Conservation (phyloP, 495 filamentous ascomycete genomes). For the Hypoxylon lenormandii region DNA sequence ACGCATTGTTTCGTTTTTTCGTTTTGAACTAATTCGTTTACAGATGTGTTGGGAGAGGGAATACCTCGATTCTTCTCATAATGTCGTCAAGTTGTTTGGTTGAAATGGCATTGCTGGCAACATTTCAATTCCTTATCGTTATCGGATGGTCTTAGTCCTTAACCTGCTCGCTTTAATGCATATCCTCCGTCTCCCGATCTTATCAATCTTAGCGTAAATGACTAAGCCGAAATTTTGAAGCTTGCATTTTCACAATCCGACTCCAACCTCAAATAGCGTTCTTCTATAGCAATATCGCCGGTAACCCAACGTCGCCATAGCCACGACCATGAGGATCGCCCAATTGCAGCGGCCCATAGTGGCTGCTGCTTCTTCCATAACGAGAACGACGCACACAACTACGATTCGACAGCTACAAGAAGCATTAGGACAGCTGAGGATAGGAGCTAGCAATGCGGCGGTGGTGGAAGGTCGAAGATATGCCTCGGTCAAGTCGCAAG, state of each 20-base stretch:
- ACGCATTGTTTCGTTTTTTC: constrained; percentile 47
- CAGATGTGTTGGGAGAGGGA: no score
- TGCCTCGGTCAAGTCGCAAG: constrained; percentile 87
- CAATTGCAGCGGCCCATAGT: constrained; percentile 66
- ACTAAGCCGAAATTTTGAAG: constrained; percentile 61
- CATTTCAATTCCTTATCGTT: constrained; percentile 47
- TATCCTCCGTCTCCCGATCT: not conserved
- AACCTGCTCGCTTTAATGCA: not conserved
- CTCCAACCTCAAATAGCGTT: not conserved
- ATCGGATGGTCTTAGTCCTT: constrained; percentile 5
- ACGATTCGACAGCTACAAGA: constrained; percentile 52
- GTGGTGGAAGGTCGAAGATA: constrained; percentile 68
- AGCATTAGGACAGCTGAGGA: constrained; percentile 52
- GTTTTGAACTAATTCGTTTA: no score
- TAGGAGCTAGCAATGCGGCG: constrained; percentile 55
- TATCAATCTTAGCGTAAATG: constrained; percentile 34
- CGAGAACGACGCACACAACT: constrained; percentile 40
- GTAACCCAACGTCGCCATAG: constrained; percentile 3
- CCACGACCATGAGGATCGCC: constrained; percentile 61
- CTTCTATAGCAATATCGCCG: not conserved
- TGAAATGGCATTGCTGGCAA: constrained; percentile 48
- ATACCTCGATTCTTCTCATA: not conserved
- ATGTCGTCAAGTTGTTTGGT: not conserved
- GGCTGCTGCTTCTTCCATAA: constrained; percentile 59
- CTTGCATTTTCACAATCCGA: constrained; percentile 13